Conservation (phyloP, 106 monocot genomes). For the Hemerocallis citrina region DNA sequence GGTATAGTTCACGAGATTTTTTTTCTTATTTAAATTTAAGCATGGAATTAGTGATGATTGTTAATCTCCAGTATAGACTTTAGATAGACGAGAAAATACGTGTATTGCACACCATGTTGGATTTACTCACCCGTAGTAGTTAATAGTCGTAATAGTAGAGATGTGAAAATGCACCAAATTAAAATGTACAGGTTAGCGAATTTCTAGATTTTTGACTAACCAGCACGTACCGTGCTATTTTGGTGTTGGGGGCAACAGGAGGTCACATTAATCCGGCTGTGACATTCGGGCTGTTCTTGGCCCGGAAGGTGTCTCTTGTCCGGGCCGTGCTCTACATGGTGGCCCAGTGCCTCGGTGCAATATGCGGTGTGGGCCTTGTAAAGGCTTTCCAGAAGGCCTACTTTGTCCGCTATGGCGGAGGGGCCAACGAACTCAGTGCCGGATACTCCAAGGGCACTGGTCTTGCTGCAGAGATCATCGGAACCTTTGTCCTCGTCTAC, state of each 20-base stretch:
- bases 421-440: slow-evolving; percentile 6
- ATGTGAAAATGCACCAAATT: no score
- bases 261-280: slow-evolving; percentile 30
- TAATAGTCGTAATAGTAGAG: no score
- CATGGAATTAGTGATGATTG: no score
- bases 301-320: slow-evolving; percentile 18
- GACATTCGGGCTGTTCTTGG: slow-evolving; percentile 22
- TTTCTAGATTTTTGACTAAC: no score
- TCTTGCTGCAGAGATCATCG: slow-evolving; percentile 15
- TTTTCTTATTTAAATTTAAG: no score
- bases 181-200: no score
- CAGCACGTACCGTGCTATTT: no score
- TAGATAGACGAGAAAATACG: no score
- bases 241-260: not conserved
- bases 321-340: slow-evolving; percentile 20
- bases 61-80: no score
- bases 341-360: slow-evolving; percentile 33
- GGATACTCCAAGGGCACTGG: slow-evolving; percentile 12
- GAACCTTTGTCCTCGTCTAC: slow-evolving; percentile 30
- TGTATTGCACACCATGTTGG: no score
- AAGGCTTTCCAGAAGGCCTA: slow-evolving; percentile 22
- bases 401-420: slow-evolving; percentile 11
- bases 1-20: no score
- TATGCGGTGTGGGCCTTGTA: slow-evolving; percentile 34
- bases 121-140: no score